These are phyloP conservation scores for Myotisia sp. DNA, from an alignment of 2,329 filamentous ascomycete species.

Conservation along the genomic window DNA sequence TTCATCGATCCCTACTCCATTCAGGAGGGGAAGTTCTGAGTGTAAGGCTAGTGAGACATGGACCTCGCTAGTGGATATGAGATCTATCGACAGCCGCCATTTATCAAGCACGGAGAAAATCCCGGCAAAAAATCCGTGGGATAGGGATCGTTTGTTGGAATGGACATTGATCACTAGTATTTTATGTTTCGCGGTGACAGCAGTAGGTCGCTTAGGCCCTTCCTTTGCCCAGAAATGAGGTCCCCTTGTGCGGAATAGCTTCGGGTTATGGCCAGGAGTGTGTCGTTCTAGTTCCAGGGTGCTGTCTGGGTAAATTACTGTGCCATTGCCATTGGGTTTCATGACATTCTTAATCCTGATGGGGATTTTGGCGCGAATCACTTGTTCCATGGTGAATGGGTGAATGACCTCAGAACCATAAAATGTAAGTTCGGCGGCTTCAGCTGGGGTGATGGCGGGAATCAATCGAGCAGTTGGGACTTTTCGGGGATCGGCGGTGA, in stretches of 20 bases:
- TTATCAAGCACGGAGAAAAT: conserved; percentile 86
- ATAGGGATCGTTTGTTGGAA: conserved; percentile 90
- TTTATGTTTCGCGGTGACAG: conserved; percentile 93
- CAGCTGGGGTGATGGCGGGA: conserved; percentile 74
- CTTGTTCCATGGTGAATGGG: conserved; percentile 96
- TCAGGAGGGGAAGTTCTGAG: conserved; percentile 48
- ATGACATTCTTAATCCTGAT: conserved; percentile 58
- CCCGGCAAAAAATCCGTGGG: conserved; percentile 86
- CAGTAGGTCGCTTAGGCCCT: conserved; percentile 62
- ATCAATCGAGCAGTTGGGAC: conserved; percentile 89
- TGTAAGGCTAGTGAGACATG: conserved; percentile 97
- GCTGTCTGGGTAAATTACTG: conserved; percentile 59
- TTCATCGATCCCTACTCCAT: conserved; percentile 34
- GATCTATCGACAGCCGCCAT: conserved; percentile 77
- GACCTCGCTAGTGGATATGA: conserved; percentile 92
- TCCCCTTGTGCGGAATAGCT: conserved; percentile 36
- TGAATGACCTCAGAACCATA: conserved; percentile 96
- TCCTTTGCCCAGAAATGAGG: conserved; percentile 33
- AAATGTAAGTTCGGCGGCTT: conserved; percentile 90
- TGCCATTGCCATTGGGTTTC: conserved; percentile 49
- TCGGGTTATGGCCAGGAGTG: conserved; percentile 43
- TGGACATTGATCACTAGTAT: conserved; percentile 97
- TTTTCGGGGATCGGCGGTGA: conserved; percentile 72
- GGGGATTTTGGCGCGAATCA: conserved; percentile 50
- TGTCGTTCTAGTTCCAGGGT: conserved; percentile 37